Conservation (phyloP, 176 grass and related monocot genomes). For the Ananas comosus region DNA sequence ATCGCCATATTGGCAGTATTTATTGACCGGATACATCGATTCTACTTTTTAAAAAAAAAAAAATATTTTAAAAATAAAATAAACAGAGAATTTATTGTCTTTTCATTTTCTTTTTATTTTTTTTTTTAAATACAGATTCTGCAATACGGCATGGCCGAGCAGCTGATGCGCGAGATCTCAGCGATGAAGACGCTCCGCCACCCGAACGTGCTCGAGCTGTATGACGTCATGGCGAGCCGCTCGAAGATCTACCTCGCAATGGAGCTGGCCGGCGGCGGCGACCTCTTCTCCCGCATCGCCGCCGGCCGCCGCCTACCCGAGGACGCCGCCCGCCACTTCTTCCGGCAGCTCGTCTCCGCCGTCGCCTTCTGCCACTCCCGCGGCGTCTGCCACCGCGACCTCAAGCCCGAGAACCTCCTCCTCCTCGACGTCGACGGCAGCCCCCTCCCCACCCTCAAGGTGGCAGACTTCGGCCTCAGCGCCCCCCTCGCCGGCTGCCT, state of each 20-base stretch:
- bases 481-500: neutral
- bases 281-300: conserved; percentile 7
- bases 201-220: conserved; percentile 24
- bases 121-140: neutral
- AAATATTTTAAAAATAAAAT: no score
- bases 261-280: conserved; percentile 36
- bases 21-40: no score
- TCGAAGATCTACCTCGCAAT: conserved; percentile 36
- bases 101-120: no score
- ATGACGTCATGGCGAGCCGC: conserved; percentile 41
- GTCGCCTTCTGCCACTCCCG: conserved; percentile 16
- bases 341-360: neutral
- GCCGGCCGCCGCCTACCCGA: conserved; percentile 7
- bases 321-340: neutral
- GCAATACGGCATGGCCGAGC: neutral
- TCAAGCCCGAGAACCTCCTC: conserved; percentile 87
- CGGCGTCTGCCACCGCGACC: conserved; percentile 84
- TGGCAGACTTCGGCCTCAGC: neutral
- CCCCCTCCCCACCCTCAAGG: neutral
- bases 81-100: no score
- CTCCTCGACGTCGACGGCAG: neutral
- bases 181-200: conserved; percentile 16
- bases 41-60: no score
- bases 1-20: no score
- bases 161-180: conserved; percentile 16